Percentiles rank a stretch among this genome's conserved stretches.
phyloP scores from a whole-genome alignment of 345 rosid genomes.

The Anastatica hierochuntica region DNA sequence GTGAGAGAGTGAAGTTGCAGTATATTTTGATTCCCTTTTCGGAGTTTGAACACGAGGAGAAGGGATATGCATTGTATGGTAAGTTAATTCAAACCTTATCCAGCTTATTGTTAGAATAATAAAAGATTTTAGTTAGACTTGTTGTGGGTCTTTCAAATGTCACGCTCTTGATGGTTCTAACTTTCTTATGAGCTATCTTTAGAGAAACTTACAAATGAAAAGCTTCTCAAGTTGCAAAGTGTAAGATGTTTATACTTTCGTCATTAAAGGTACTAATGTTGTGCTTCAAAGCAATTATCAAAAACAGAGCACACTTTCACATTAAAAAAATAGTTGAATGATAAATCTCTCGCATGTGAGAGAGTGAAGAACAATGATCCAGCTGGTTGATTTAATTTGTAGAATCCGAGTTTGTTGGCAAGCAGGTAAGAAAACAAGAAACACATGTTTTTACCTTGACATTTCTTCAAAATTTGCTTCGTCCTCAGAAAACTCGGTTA shows the following conservation, averaged over 20 bases:
- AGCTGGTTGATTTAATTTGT: constrained; percentile 65
- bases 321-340: neutral
- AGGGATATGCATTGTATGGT: constrained; percentile 83
- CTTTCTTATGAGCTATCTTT: neutral
- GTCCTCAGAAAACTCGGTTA: too few relatives aligned
- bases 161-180: neutral
- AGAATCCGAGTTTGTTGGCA: constrained; percentile 20
- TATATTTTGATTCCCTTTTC: constrained; percentile 51
- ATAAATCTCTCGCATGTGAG: constrained; percentile 8
- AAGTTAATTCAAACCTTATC: constrained; percentile 2
- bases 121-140: too few relatives aligned
- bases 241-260: neutral
- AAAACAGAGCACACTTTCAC: too few relatives aligned
- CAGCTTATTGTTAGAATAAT: too few relatives aligned
- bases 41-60: constrained; percentile 59
- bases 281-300: neutral
- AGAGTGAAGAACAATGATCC: constrained; percentile 45
- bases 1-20: constrained; percentile 57
- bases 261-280: neutral
- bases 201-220: too few relatives aligned
- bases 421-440: neutral
- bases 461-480: too few relatives aligned
- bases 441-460: too few relatives aligned
- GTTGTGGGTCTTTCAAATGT: neutral
- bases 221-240: too few relatives aligned